These are phyloP conservation scores for Pestalotiopsis sp. DNA, from an alignment of 2,329 filamentous ascomycete genomes.

Conservation along the genomic window DNA sequence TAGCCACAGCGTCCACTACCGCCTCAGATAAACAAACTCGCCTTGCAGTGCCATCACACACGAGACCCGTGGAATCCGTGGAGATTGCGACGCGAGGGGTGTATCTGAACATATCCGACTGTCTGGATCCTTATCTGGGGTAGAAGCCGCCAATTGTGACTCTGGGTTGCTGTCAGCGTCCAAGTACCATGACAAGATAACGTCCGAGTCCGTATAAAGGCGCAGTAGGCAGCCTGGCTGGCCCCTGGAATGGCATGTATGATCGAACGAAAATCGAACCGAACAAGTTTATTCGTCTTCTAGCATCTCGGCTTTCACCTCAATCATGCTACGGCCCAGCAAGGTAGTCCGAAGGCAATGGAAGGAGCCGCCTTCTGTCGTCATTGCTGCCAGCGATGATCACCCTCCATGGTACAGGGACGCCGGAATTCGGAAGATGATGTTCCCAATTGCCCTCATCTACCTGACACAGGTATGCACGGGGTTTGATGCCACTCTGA, in stretches of 20 bases:
- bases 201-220: neutral
- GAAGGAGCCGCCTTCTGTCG: neutral
- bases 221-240: neutral
- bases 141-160: neutral
- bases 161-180: neutral
- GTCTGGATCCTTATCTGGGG: neutral
- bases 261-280: neutral
- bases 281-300: neutral
- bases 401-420: neutral
- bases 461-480: conserved; percentile 15
- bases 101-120: neutral
- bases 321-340: conserved; percentile 6
- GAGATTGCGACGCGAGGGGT: neutral
- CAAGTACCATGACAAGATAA: neutral
- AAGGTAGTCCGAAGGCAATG: neutral
- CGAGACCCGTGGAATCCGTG: neutral
- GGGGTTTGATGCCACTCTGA: conserved; percentile 12
- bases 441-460: conserved; percentile 3
- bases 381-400: neutral
- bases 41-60: neutral
- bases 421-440: neutral
- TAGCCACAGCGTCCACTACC: neutral
- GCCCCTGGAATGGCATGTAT: neutral
- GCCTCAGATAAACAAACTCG: neutral
- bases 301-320: neutral